Evolutionary conservation across 805 yeast genomes (phyloP), one percentile per base, ranked within the genome.

Genomic region (Yamadazyma phyllophila): DNA sequence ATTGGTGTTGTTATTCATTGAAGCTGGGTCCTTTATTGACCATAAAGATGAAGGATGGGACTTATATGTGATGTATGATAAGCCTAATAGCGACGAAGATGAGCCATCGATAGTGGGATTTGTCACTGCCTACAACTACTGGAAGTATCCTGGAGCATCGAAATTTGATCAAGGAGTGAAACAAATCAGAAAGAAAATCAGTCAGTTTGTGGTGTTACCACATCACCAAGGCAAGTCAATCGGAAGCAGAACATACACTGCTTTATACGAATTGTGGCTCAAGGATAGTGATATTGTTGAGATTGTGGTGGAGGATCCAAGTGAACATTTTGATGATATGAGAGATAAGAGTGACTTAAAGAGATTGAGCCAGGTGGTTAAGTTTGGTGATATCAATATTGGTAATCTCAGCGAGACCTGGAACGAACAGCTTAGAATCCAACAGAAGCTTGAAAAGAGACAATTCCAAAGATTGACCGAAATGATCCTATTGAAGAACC

Each of bases 301-400:
- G 55, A 76, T 94, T 33, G 88, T 92, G 0, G 89, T 94, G 3
- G 98, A 94, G 61, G 99, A 94, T 61, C 98, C 98, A 2, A 87
- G 85, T 58, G 97, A 90, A 60, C 80, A 81, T 30, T 92, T 94
- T 66, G 99, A 94, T 59, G 95, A 88, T 58, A 69, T 94, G 53
- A 76, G 99, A 47, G 97, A 94, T 60, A 71, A 92, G 27, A 77
- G 82, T 51, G 98, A 94, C 58, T 69, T 89, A 53, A 40, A 45
- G n/a, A 48, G 67, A 38, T 49, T 67, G 20, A 53, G 47, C 2
- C 16, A 13, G 30, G 37, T 60, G 14, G 20, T 45, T 3, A 49
- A 55, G 26, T 57, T 73, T 26, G 48, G 59, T 7, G 56, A 63
- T n/a, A 46, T 71, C 29, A 34, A 50, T n/a, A 42, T 57, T 51